Conservation (phyloP, 2,329 filamentous ascomycete species). For the Clonostachys solani region DNA sequence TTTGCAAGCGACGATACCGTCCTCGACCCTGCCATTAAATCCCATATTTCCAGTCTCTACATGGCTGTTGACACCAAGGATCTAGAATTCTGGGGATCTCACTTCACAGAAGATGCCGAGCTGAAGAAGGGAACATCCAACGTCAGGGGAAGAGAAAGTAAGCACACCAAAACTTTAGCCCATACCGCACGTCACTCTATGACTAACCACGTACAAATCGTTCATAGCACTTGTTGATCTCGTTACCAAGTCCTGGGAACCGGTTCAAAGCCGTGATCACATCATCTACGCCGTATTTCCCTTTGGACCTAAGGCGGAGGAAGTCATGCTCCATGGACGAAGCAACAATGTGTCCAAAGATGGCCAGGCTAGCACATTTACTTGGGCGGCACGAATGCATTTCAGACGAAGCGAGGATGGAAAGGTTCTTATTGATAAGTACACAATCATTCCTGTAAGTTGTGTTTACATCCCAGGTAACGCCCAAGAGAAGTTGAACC, state of each 20-base stretch:
- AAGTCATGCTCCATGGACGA: constrained; percentile 1
- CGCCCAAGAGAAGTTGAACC: neutral
- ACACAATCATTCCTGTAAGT: neutral
- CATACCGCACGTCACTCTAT: too few species aligned
- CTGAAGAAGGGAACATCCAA: neutral
- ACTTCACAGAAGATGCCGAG: constrained; percentile 2
- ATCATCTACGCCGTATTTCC: neutral
- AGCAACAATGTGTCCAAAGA: neutral
- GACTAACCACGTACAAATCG: neutral
- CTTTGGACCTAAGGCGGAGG: constrained; percentile 1
- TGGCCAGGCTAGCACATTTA: neutral
- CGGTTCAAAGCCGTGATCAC: neutral
- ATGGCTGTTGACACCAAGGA: constrained; percentile 3
- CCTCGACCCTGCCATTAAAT: constrained; percentile 5
- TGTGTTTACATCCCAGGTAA: neutral
- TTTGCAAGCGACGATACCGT: constrained; percentile 4
- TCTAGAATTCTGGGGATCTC: constrained; percentile 1
- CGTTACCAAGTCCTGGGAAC: neutral
- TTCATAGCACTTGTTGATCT: neutral
- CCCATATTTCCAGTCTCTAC: constrained; percentile 4
- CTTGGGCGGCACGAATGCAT: constrained; percentile 1
- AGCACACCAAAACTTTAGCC: neutral
- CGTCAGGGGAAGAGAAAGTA: neutral
- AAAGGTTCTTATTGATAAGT: constrained; percentile 1
- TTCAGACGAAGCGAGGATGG: neutral